A percentile compares a stretch with the other conserved stretches of the same genome.
These are phyloP conservation scores for Oryza longistaminata DNA, from an alignment of 176 grass and related monocot genomes.

Conservation along the genomic window DNA sequence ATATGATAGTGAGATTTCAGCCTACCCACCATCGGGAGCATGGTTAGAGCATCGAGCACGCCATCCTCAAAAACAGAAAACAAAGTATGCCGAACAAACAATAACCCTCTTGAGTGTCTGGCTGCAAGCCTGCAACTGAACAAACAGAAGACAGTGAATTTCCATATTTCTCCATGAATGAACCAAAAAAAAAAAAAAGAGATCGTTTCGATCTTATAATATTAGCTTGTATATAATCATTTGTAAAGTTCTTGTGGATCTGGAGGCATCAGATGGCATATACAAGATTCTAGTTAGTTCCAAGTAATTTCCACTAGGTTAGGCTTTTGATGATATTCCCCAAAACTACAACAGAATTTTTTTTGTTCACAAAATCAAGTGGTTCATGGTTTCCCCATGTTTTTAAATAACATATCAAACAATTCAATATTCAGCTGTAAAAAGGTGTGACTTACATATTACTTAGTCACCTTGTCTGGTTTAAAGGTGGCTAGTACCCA, in stretches of 20 bases:
- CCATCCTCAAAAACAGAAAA: constrained; percentile 33
- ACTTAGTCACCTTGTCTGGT: background rate
- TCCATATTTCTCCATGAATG: background rate
- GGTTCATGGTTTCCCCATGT: background rate
- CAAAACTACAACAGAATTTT: background rate
- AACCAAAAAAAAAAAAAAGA: constrained; percentile 8
- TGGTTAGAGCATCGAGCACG: constrained; percentile 22
- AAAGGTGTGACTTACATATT: constrained; percentile 3
- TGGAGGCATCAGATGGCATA: constrained; percentile 14
- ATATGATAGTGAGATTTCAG: constrained; percentile 40
- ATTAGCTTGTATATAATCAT: background rate
- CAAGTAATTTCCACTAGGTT: background rate
- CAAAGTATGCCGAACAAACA: constrained; percentile 5
- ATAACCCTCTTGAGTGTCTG: background rate
- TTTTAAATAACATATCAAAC: background rate
- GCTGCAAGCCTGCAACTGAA: constrained; percentile 12
- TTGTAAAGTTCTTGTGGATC: constrained; percentile 6
- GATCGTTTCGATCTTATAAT: background rate
- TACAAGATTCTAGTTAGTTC: constrained; percentile 22
- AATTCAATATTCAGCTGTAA: background rate
- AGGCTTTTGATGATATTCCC: background rate
- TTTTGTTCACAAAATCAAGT: background rate
- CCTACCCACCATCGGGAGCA: constrained; percentile 32
- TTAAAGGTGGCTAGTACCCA: constrained; percentile 14
- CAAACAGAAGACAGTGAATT: background rate